phyloP scores from a whole-genome alignment of 768 basidiomycete genomes.

The Pleurotus giganteus region DNA sequence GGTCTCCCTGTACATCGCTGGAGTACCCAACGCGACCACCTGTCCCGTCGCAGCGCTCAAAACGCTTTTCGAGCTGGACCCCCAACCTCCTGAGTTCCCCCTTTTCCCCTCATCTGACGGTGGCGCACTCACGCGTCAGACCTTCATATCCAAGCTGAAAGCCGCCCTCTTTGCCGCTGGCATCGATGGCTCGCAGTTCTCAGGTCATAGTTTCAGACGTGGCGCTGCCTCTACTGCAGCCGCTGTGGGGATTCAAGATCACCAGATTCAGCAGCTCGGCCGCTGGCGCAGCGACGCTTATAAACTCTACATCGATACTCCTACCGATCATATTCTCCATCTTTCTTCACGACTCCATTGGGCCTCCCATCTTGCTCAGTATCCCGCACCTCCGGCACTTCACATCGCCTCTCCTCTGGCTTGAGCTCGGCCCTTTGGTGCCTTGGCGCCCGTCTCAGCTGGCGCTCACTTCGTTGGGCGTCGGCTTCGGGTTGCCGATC shows the following conservation, averaged over 20 bases:
- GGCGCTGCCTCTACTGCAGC: not conserved
- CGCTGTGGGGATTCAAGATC: not conserved
- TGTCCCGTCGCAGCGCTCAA: too few species aligned
- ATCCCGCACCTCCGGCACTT: not conserved
- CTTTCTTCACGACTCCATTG: not conserved
- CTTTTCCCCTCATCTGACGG: too few species aligned
- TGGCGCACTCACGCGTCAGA: not conserved
- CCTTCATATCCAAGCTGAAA: not conserved
- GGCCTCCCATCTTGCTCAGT: not conserved
- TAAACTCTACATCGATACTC: conserved; percentile 9
- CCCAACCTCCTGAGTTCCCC: not conserved
- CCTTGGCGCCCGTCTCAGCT: too few species aligned
- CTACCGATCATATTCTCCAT: not conserved
- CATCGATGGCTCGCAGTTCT: not conserved
- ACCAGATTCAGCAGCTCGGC: conserved; percentile 8
- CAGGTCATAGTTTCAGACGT: too few species aligned
- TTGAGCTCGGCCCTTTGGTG: conserved; percentile 1
- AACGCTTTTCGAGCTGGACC: too few species aligned
- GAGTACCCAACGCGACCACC: too few species aligned
- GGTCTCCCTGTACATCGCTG: too few species aligned
- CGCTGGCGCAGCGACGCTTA: conserved; percentile 9
- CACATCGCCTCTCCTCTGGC: not conserved
- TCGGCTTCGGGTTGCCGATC: too few species aligned
- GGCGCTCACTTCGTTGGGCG: too few species aligned
- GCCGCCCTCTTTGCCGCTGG: not conserved